Evolutionary conservation across 2,329 filamentous ascomycete species (phyloP).

Genomic region (Fusarium torulosum): DNA sequence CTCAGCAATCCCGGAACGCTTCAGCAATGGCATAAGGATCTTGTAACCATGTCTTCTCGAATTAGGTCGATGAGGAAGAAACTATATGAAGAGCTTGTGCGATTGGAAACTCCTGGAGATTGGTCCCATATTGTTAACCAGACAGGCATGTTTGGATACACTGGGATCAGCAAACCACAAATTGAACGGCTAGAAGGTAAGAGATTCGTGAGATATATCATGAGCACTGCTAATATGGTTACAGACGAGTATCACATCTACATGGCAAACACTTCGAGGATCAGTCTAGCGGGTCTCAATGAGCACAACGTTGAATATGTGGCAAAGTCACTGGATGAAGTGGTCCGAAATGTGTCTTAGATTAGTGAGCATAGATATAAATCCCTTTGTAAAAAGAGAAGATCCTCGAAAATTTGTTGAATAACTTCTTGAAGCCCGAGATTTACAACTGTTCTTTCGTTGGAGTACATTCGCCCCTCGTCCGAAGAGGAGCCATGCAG

Average conservation of each 20-base stretch:
- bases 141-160: conserved; percentile 59
- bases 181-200: conserved; percentile 54
- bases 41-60: conserved; percentile 54
- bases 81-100: conserved; percentile 51
- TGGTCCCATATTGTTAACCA: conserved; percentile 56
- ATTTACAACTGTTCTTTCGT: too few species aligned
- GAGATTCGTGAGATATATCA: fast-evolving
- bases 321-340: conserved; percentile 33
- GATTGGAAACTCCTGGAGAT: conserved; percentile 51
- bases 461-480: too few species aligned
- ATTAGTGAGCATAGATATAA: neutral
- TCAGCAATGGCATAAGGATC: conserved; percentile 53
- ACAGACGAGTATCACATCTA: conserved; percentile 54
- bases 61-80: conserved; percentile 53
- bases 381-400: neutral
- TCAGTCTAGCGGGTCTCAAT: conserved; percentile 57
- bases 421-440: too few species aligned
- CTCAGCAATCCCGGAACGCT: conserved; percentile 47
- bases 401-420: neutral
- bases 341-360: conserved; percentile 14
- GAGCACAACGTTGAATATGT: conserved; percentile 50
- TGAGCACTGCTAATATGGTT: neutral
- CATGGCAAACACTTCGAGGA: conserved; percentile 56
- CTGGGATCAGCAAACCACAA: conserved; percentile 63
- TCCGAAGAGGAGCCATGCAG: too few species aligned